Evolutionary conservation across 129 eudicot species (phyloP), one percentile per base, ranked within the genome.

Genomic region (Oenanthe sinensis): DNA sequence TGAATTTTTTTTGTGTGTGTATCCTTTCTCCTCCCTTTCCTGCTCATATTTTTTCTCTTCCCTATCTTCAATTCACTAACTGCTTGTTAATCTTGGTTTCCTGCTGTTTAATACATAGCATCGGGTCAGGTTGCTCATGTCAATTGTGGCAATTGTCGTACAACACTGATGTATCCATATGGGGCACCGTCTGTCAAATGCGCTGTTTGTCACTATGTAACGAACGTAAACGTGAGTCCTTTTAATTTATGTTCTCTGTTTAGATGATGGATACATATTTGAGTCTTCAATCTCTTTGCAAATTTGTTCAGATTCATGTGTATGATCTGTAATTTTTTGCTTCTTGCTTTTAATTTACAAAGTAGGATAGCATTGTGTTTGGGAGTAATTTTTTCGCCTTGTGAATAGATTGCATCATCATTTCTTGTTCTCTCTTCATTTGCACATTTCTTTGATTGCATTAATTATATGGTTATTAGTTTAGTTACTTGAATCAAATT

Each of bases 141-240:
- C 62, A 88, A 86, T 79, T 92, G 97, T 84, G 97, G 96, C 22
- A 88, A 88, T 80, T 92, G 97, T 75, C 87, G 84, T 47, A 90
- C 89, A 44, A 82, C 71, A 75, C 77, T 92, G 75, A 92, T 92
- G 97, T 92, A 92, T 82, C 97, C 97, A 36, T 87, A 81, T 55
- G 97, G 97, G 79, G 91, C 97, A 10, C 96, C 96, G 17, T 92
- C 97, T 19, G 97, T 92, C 77, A 92, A 88, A 86, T 92, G 97
- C 74, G 96, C 96, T 26, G 79, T 92, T 82, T 92, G 97, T 84
- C 96, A 92, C 71, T 86, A 79, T 72, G 87, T 92, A 83, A 90
- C 97, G 19, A 90, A 90, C 78, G 92, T 90, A 63, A 90, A 87
- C 79, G 96, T 90, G 77, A 89, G 92, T 90, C 40, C 30, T 44